Base-by-base conservation (phyloP, 139 green algal genomes). In the Pedinophyceae sp. region DNA sequence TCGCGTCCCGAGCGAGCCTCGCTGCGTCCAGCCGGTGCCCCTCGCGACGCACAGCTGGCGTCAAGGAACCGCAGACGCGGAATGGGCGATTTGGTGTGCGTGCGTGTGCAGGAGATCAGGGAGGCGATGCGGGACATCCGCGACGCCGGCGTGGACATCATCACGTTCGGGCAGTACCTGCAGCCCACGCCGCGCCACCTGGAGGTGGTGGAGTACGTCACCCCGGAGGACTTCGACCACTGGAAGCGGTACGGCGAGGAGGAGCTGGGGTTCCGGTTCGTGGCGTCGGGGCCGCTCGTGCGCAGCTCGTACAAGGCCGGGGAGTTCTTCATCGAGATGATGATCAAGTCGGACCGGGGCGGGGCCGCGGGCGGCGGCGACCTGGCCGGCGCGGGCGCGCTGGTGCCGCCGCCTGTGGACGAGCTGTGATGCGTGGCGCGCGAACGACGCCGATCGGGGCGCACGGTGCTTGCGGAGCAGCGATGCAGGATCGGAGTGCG, bases 111-210 rank as follows among this genome's bases (percentile, higher is more conserved):
- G 17, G 83, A 93, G 63, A 65, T 93, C 48, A 75, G 86, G 3
- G 83, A 93, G 57, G 81, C 81, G 6, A 85, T 94, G 79, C 34
- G 74, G 7, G 81, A 91, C 62, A 57, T 93, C 19, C 73, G 71
- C 58, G 68, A 65, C n/a, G 69, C 64, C 18, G 83, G 84, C 16
- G 85, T 94, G 17, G 83, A 94, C 61, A 88, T 93, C 54, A 69
- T 94, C 56, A 98, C 91, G 0, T 70, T 98, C 43, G 91, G 91
- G 2, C 91, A 98, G 75, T 98, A 98, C 74, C 79, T 98, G 67
- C 80, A 94, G 78, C 91, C 91, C 27, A 97, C 91, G 7, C 73
- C 77, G 2, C 57, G 72, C 40, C 91, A 98, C 70, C 67, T 98
- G 45, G 45, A 71, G 2, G 91, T 98, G 2, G 56, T 54, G 4